Evolutionary conservation across 2,329 filamentous ascomycete species (phyloP).

Genomic region (Huntiella bhutanensis): DNA sequence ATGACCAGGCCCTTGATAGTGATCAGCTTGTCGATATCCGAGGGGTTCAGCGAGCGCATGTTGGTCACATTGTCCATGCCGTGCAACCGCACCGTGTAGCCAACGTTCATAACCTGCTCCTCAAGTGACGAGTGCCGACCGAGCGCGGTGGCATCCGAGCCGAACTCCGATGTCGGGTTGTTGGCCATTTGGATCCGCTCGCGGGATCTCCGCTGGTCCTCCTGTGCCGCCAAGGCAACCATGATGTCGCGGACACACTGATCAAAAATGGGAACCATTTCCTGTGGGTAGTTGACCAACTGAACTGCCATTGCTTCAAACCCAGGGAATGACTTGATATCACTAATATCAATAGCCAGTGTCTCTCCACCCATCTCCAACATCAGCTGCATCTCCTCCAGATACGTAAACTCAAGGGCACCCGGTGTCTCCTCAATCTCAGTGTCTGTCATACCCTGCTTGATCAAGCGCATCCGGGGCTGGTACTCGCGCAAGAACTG

Average conservation of each 20-base stretch:
- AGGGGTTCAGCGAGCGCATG: constrained; percentile 81
- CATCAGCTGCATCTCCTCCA: constrained; percentile 78
- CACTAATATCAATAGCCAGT: constrained; percentile 73
- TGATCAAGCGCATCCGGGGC: constrained; percentile 82
- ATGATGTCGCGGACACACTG: constrained; percentile 84
- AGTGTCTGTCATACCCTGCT: constrained; percentile 62
- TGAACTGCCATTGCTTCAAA: constrained; percentile 94
- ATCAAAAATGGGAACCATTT: constrained; percentile 95
- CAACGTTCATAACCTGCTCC: constrained; percentile 58
- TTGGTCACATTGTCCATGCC: constrained; percentile 77
- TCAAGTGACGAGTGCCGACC: constrained; percentile 43
- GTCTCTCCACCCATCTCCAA: constrained; percentile 65
- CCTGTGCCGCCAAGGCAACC: constrained; percentile 68
- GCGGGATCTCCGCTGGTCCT: constrained; percentile 37
- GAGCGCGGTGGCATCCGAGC: constrained; percentile 20
- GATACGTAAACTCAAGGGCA: constrained; percentile 64
- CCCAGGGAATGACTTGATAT: constrained; percentile 80
- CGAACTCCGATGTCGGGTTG: constrained; percentile 32
- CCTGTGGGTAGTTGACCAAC: constrained; percentile 79
- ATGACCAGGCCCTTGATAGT: constrained; percentile 93
- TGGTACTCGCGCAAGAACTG: constrained; percentile 87
- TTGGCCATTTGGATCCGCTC: constrained; percentile 29
- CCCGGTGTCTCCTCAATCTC: constrained; percentile 51
- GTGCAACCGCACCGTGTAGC: constrained; percentile 77
- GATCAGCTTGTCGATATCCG: constrained; percentile 92